phyloP scores from a whole-genome alignment of 1,139 yeast genomes.

The Kurtzmaniella quercitrusa region DNA sequence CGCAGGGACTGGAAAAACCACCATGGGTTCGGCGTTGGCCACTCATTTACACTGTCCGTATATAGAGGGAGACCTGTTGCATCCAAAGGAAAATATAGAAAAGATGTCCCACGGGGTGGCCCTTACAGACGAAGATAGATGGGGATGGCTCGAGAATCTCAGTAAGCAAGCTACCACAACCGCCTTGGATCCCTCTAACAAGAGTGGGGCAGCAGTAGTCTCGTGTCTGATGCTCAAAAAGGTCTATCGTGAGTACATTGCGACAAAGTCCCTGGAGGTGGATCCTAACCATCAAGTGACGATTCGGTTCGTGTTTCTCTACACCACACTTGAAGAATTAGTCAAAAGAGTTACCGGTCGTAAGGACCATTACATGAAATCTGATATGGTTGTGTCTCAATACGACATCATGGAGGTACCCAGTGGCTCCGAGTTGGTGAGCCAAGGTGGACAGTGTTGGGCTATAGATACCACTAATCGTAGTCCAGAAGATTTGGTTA shows the following conservation, averaged over 20 bases:
- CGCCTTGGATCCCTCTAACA: constrained; percentile 25
- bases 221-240: constrained; percentile 84
- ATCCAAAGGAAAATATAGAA: constrained; percentile 66
- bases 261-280: constrained; percentile 27
- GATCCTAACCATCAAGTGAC: constrained; percentile 26
- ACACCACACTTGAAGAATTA: constrained; percentile 60
- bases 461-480: constrained; percentile 39
- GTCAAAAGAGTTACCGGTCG: constrained; percentile 56
- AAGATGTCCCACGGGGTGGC: constrained; percentile 85
- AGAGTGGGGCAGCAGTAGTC: constrained; percentile 42
- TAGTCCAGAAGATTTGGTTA: constrained; percentile 29
- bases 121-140: constrained; percentile 80
- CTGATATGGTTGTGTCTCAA: constrained; percentile 78
- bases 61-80: constrained; percentile 82
- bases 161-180: constrained; percentile 36
- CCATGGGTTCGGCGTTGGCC: constrained; percentile 60
- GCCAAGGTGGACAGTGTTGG: constrained; percentile 35
- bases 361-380: constrained; percentile 79
- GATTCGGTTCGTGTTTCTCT: constrained; percentile 54
- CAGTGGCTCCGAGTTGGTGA: constrained; percentile 29
- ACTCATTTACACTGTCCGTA: constrained; percentile 45
- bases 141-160: constrained; percentile 75
- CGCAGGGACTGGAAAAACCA: constrained; percentile 90
- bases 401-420: constrained; percentile 75
- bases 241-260: constrained; percentile 61